Conservation (phyloP, 2,329 filamentous ascomycete genomes). For the Trichophyton simii region DNA sequence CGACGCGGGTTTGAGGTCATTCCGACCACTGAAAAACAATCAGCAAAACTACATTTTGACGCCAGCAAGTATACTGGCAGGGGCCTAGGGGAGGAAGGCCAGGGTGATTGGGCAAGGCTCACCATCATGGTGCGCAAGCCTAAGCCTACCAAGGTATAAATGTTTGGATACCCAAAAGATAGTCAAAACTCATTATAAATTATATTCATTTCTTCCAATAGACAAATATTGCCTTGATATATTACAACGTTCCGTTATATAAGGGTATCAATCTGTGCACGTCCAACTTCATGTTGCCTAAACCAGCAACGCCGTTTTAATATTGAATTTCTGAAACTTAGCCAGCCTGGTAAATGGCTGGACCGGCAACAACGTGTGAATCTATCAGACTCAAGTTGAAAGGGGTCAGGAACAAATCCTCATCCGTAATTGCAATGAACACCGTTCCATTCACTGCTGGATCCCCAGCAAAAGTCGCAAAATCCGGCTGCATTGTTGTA, state of each 20-base stretch:
- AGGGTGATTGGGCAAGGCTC: slow-evolving; percentile 9
- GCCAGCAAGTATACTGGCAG: slow-evolving; percentile 7
- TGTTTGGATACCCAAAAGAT: background rate
- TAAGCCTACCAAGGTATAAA: background rate
- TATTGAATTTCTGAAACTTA: slow-evolving; percentile 28
- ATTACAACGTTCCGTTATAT: background rate
- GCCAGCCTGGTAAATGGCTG: slow-evolving; percentile 66
- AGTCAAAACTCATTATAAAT: background rate
- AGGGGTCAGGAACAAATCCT: slow-evolving; percentile 55
- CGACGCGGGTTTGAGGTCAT: slow-evolving; percentile 20
- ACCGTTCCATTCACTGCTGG: slow-evolving; percentile 65
- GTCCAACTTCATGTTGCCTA: background rate
- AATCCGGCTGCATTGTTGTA: slow-evolving; percentile 47
- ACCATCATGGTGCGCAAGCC: slow-evolving; percentile 9
- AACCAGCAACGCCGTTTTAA: background rate
- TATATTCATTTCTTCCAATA: background rate
- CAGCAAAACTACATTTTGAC: slow-evolving; percentile 8
- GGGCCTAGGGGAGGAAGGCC: slow-evolving; percentile 3
- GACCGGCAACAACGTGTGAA: slow-evolving; percentile 57
- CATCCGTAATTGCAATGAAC: slow-evolving; percentile 64
- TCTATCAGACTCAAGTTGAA: slow-evolving; percentile 66
- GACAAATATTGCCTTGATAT: background rate
- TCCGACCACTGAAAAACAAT: slow-evolving; percentile 4
- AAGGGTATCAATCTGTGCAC: background rate
- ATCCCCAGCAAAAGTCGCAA: slow-evolving; percentile 54